Evolutionary conservation across 495 filamentous ascomycete genomes (phyloP), one percentile per base, ranked within the genome.

Genomic region (Saxispiralis lemnorum): DNA sequence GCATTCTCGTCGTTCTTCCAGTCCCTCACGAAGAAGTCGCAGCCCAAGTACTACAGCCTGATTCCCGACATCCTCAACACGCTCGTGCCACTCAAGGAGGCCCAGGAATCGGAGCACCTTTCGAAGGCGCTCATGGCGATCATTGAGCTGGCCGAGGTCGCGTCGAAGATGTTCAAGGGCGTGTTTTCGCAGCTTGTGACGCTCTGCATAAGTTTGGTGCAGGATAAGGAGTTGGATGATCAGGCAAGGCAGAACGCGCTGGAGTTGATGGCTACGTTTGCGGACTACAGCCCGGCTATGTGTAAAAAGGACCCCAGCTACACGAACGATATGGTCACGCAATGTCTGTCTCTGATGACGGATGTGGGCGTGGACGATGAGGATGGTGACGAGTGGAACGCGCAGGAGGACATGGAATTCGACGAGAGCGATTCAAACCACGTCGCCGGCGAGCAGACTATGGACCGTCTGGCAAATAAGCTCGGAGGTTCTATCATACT

Each of bases 301-400:
- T 96, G 89, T 67, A 79, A 75, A 59, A 96, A 95, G 54, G 85
- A 99, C 56, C 59, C 79, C 4, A 78, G 73, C 13, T 99, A 92
- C 60, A 88, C 87, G 7, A 73, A 69, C 40, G 83, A 94, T 48
- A 99, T 99, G 92, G 87, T 99, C 52, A 96, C 86, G 0, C 92
- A 99, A 62, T 99, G 92, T 58, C 66, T 99, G 49, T 96, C 89
- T 51, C 63, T 99, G 54, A 96, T 99, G 92, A 99, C 92, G n/a
- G 92, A 99, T 60, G 78, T 99, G 47, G 92, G 88, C 31, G 67
- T 73, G 41, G 92, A 96, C 48, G 92, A 99, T 50, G 88, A 99
- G 28, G 82, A 95, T 68, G 92, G 88, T 6, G 66, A 73, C 11
- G 92, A 95, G 51, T 99, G 92, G 92, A 81, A 93, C 51, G 70